Conservation (phyloP, 495 filamentous ascomycete genomes). For the Pyrenula aspistea region DNA sequence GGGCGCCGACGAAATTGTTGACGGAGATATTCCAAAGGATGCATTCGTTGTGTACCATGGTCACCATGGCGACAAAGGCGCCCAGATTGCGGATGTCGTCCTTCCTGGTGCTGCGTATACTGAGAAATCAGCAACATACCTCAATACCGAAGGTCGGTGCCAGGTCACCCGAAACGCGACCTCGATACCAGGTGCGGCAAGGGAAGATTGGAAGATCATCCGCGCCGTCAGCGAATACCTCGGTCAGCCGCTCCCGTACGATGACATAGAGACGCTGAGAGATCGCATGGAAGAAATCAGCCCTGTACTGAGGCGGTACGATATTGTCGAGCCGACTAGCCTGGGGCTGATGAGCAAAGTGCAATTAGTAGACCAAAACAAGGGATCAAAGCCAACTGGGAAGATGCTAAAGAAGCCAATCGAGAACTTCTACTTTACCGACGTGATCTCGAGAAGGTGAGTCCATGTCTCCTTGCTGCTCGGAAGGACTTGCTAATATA, state of each 20-base stretch:
- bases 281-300: constrained; percentile 94
- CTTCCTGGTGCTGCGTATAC: constrained; percentile 92
- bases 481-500: constrained; percentile 1
- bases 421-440: constrained; percentile 95
- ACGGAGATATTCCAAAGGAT: constrained; percentile 75
- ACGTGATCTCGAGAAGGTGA: constrained; percentile 87
- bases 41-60: constrained; percentile 97
- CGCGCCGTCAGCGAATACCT: constrained; percentile 85
- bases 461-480: constrained; percentile 11
- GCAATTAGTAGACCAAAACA: constrained; percentile 91
- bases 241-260: constrained; percentile 77
- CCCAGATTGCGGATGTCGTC: constrained; percentile 84
- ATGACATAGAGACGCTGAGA: constrained; percentile 73
- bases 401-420: constrained; percentile 69
- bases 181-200: constrained; percentile 70
- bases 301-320: constrained; percentile 78
- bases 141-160: constrained; percentile 94
- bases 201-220: constrained; percentile 98
- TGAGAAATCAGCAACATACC: constrained; percentile 90
- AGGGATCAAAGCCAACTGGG: constrained; percentile 56
- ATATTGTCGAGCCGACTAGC: constrained; percentile 70
- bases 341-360: constrained; percentile 67
- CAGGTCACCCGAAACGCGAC: constrained; percentile 87
- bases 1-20: constrained; percentile 80
- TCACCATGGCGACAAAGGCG: constrained; percentile 90